Evolutionary conservation across 2,329 filamentous ascomycete genomes (phyloP).

Genomic region (Neofusicoccum laricinum): DNA sequence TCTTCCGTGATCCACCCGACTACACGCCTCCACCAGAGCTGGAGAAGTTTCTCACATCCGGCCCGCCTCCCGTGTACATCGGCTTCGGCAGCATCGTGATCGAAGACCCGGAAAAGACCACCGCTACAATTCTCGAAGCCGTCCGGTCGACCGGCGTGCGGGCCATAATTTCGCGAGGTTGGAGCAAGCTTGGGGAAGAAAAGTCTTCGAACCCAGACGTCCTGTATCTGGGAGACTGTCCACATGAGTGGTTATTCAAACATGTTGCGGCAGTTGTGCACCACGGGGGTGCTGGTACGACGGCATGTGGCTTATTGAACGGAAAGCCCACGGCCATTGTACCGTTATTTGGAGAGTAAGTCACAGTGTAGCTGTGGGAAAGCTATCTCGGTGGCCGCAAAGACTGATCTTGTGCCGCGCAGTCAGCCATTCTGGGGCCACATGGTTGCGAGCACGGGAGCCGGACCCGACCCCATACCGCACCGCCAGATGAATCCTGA

Average conservation of each 20-base stretch:
- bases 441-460: constrained; percentile 50
- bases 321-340: constrained; percentile 54
- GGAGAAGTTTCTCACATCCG: constrained; percentile 43
- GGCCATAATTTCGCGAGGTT: constrained; percentile 55
- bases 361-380: neutral
- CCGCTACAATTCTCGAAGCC: constrained; percentile 46
- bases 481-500: constrained; percentile 43
- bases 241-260: constrained; percentile 59
- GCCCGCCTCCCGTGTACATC: constrained; percentile 53
- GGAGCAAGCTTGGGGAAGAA: constrained; percentile 43
- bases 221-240: constrained; percentile 52
- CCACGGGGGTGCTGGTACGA: constrained; percentile 60
- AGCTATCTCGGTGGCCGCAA: too few species aligned
- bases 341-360: constrained; percentile 54
- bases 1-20: constrained; percentile 37
- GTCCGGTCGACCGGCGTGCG: constrained; percentile 36
- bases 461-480: constrained; percentile 50
- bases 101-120: constrained; percentile 47
- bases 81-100: constrained; percentile 58
- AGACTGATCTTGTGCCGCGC: neutral
- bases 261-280: constrained; percentile 56
- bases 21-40: constrained; percentile 43
- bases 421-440: constrained; percentile 54
- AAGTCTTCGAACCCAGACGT: constrained; percentile 30
- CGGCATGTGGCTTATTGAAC: constrained; percentile 52